phyloP scores from a whole-genome alignment of 176 grass and related monocot genomes.

The Oryza glumipatula region DNA sequence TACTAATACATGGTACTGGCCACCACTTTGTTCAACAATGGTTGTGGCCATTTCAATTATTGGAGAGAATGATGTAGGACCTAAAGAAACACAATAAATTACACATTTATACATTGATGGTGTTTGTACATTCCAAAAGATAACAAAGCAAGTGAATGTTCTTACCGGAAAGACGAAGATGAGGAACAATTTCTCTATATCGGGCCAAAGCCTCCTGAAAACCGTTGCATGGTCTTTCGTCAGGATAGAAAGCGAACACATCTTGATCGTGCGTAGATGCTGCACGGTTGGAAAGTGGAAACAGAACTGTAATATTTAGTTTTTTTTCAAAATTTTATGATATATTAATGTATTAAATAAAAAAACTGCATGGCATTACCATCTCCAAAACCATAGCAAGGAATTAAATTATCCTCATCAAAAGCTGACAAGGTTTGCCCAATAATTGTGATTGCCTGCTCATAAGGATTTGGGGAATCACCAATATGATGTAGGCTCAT shows the following conservation, averaged over 20 bases:
- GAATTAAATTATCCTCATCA: slow-evolving; percentile 95
- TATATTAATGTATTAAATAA: slow-evolving; percentile 20
- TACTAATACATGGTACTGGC: slow-evolving; percentile 94
- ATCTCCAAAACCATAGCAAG: slow-evolving; percentile 97
- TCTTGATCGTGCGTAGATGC: slow-evolving; percentile 89
- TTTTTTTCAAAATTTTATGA: neutral
- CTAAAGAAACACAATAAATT: slow-evolving; percentile 47
- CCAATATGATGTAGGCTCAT: slow-evolving; percentile 80
- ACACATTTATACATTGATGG: slow-evolving; percentile 23
- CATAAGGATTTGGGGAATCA: slow-evolving; percentile 81
- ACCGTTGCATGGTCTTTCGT: slow-evolving; percentile 78
- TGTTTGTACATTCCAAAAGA: neutral
- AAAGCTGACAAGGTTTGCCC: slow-evolving; percentile 79
- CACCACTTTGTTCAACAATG: slow-evolving; percentile 84
- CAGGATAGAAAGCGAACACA: slow-evolving; percentile 80
- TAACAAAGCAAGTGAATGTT: slow-evolving; percentile 31
- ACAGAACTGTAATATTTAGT: slow-evolving; percentile 33
- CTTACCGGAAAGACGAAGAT: slow-evolving; percentile 80
- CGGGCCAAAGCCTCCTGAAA: slow-evolving; percentile 76
- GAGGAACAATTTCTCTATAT: slow-evolving; percentile 82
- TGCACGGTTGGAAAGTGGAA: slow-evolving; percentile 50
- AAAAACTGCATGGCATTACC: slow-evolving; percentile 53
- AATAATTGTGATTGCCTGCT: slow-evolving; percentile 88
- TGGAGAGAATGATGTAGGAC: slow-evolving; percentile 92
- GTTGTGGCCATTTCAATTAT: slow-evolving; percentile 96